Evolutionary conservation across 208 protist genomes (phyloP).

Genomic region (Acanthamoeba triangularis): DNA sequence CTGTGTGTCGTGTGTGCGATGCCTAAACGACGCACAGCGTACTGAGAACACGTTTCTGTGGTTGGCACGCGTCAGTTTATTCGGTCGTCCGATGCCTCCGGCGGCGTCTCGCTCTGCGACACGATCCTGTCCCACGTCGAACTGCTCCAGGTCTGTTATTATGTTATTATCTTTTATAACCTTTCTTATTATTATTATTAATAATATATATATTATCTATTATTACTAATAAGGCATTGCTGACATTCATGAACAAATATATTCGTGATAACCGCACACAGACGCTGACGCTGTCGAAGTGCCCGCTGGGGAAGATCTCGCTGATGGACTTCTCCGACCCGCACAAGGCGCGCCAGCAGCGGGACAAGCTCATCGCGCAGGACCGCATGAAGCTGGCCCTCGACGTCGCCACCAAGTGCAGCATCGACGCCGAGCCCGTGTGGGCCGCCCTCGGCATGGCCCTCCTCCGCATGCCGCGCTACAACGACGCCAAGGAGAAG

Average conservation of each 20-base stretch:
- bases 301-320: slow-evolving; percentile 46
- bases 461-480: slow-evolving; percentile 79
- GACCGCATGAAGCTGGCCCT: slow-evolving; percentile 84
- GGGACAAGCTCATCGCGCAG: slow-evolving; percentile 84
- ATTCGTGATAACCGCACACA: no score
- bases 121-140: slow-evolving; percentile 82
- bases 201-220: no score
- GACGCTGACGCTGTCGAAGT: slow-evolving; percentile 53
- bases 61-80: not conserved
- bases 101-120: slow-evolving; percentile 80
- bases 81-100: not conserved
- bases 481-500: slow-evolving; percentile 86
- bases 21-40: no score
- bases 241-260: no score
- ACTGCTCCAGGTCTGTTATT: slow-evolving; percentile 73
- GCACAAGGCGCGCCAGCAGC: slow-evolving; percentile 77
- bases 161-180: no score
- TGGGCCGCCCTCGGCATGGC: slow-evolving; percentile 86
- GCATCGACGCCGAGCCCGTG: slow-evolving; percentile 84
- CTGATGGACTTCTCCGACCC: slow-evolving; percentile 66
- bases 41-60: no score
- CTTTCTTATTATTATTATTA: no score
- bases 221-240: no score
- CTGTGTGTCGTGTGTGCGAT: not conserved
- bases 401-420: slow-evolving; percentile 87